Evolutionary conservation across 345 rosid species (phyloP).

Genomic region (Rhizophora mangle): DNA sequence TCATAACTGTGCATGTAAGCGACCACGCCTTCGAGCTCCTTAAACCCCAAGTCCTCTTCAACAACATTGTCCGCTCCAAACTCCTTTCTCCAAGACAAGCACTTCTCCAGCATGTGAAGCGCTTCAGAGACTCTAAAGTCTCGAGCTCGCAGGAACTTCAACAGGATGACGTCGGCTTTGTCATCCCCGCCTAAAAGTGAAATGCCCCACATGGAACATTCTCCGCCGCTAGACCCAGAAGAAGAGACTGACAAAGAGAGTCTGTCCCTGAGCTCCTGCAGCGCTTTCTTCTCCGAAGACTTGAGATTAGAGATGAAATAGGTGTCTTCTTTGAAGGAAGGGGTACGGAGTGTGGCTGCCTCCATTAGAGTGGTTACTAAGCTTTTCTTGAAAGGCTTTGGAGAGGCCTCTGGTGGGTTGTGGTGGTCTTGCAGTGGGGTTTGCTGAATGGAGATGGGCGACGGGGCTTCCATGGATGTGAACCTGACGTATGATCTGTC

Average conservation of each 20-base stretch:
- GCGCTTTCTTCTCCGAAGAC: constrained; percentile 67
- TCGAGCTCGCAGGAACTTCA: constrained; percentile 85
- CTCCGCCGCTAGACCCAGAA: constrained; percentile 7
- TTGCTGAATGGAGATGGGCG: constrained; percentile 45
- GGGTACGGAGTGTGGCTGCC: constrained; percentile 57
- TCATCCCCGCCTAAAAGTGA: constrained; percentile 59
- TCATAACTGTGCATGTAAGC: constrained; percentile 92
- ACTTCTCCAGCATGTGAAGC: constrained; percentile 63
- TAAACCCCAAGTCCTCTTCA: constrained; percentile 81
- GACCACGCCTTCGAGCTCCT: constrained; percentile 80
- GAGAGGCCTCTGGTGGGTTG: constrained; percentile 30
- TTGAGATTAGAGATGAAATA: constrained; percentile 72
- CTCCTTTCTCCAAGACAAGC: constrained; percentile 76
- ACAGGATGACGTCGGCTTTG: constrained; percentile 71
- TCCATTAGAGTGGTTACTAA: constrained; percentile 74
- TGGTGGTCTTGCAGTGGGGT: constrained; percentile 23
- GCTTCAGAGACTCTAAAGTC: constrained; percentile 74
- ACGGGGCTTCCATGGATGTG: constrained; percentile 23
- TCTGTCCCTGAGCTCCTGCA: constrained; percentile 63
- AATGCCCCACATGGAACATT: constrained; percentile 74
- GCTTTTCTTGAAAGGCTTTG: constrained; percentile 58
- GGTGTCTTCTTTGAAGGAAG: constrained; percentile 80
- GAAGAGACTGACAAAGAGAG: constrained; percentile 37
- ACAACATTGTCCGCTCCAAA: constrained; percentile 61
- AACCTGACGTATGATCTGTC: too few relatives aligned